These are phyloP conservation scores for Pyronema omphalodes DNA, from an alignment of 495 filamentous ascomycete species.

Conservation along the genomic window DNA sequence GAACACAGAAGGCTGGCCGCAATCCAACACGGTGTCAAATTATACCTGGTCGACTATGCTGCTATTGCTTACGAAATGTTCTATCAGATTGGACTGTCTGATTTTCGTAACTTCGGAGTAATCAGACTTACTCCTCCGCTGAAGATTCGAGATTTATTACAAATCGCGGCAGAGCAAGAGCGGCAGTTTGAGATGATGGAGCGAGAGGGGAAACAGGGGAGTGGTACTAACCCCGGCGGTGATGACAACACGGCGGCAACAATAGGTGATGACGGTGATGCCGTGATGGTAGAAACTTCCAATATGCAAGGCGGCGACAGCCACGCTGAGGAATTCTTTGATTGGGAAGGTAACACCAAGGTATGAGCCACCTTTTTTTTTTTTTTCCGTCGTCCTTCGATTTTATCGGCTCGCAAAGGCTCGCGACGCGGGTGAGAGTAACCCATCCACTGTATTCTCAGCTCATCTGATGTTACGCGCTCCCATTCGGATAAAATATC, in stretches of 20 bases:
- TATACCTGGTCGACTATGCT: constrained; percentile 90
- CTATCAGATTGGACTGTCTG: constrained; percentile 89
- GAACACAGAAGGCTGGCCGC: constrained; percentile 70
- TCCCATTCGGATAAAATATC: not conserved
- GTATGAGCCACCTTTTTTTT: constrained; percentile 7
- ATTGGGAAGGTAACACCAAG: constrained; percentile 18
- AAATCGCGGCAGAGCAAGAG: constrained; percentile 54
- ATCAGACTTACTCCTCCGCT: constrained; percentile 67
- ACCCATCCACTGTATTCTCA: too few species aligned
- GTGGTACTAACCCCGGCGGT: not conserved
- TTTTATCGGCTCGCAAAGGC: not conserved
- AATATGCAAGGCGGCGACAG: not conserved
- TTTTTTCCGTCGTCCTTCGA: too few species aligned
- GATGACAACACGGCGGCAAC: not conserved
- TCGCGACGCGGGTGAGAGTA: not conserved
- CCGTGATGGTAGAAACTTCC: constrained; percentile 39
- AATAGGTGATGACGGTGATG: constrained; percentile 45
- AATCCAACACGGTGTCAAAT: constrained; percentile 80
- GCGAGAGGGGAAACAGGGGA: not conserved
- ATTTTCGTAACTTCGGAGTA: constrained; percentile 85
- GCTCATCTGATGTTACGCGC: not conserved
- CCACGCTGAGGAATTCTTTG: constrained; percentile 4
- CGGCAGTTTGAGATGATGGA: not conserved
- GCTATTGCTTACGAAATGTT: constrained; percentile 78
- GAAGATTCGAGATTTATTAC: constrained; percentile 47